phyloP scores from a whole-genome alignment of 164 flowering plant species.

The Malania oleifera region DNA sequence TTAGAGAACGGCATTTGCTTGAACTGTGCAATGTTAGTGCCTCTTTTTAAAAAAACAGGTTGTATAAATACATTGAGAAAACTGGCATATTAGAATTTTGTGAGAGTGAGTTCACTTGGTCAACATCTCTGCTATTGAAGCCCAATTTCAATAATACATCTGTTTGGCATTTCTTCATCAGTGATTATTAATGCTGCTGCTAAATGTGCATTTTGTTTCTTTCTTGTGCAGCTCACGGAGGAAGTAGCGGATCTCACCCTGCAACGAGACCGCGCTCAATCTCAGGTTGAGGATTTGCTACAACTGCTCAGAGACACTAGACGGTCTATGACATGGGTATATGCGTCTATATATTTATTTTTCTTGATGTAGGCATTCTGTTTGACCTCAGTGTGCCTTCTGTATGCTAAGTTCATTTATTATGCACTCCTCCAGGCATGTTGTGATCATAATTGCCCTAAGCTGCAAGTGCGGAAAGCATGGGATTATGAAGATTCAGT shows the following conservation, averaged over 20 bases:
- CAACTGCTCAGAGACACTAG: conserved; percentile 22
- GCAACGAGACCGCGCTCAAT: conserved; percentile 41
- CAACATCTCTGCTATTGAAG: not conserved
- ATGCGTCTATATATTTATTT: not conserved
- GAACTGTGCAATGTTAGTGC: not conserved
- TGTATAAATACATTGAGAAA: not conserved
- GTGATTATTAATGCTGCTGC: not conserved
- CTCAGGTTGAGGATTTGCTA: conserved; percentile 34
- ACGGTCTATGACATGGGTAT: conserved; percentile 12
- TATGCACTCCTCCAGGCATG: conserved; percentile 28
- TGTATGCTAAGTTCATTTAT: too few species aligned
- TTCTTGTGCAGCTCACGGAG: conserved; percentile 32
- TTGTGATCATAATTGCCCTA: conserved; percentile 13
- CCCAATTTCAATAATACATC: not conserved
- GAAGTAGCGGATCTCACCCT: conserved; percentile 28
- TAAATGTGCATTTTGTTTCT: not conserved
- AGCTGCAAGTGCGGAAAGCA: conserved; percentile 18
- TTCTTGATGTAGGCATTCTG: too few species aligned
- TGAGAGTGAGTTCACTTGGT: not conserved
- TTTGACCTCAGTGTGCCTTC: too few species aligned
- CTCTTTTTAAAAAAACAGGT: not conserved
- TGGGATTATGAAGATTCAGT: conserved; percentile 32
- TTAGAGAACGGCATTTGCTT: not conserved
- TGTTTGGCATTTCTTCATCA: not conserved
- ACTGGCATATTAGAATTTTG: too few species aligned